Evolutionary conservation across 805 yeast genomes (phyloP).

Genomic region (Teunomyces funiuensis): DNA sequence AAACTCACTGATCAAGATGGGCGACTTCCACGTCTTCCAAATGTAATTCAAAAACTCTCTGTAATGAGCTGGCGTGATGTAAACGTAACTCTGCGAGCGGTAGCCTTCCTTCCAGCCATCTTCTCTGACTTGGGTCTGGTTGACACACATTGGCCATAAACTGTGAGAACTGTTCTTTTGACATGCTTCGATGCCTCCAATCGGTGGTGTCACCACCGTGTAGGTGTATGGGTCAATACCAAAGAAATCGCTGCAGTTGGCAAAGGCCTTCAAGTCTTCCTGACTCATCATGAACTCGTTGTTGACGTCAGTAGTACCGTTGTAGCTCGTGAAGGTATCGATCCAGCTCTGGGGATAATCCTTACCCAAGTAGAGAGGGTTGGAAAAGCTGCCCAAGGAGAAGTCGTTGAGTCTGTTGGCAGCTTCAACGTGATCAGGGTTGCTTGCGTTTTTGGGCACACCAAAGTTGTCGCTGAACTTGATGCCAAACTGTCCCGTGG

Average conservation of each 20-base stretch:
- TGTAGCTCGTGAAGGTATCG: conserved; percentile 14
- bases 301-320: conserved; percentile 9
- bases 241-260: conserved; percentile 28
- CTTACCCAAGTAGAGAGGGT: conserved; percentile 30
- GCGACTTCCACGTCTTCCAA: conserved; percentile 23
- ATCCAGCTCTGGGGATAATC: conserved; percentile 26
- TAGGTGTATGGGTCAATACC: conserved; percentile 34
- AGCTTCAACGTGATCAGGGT: conserved; percentile 23
- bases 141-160: conserved; percentile 28
- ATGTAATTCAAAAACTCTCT: conserved; percentile 27
- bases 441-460: conserved; percentile 23
- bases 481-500: conserved; percentile 23
- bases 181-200: conserved; percentile 25
- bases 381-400: conserved; percentile 23
- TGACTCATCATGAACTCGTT: conserved; percentile 18
- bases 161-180: conserved; percentile 17
- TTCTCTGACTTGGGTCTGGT: conserved; percentile 10
- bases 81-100: conserved; percentile 21
- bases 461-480: conserved; percentile 28
- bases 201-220: conserved; percentile 16
- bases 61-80: conserved; percentile 22
- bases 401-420: conserved; percentile 25
- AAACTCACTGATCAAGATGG: conserved; percentile 31
- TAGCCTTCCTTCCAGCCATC: conserved; percentile 23
- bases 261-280: conserved; percentile 22